Percentiles rank a stretch among this genome's conserved stretches.
phyloP scores from a whole-genome alignment of 1,284 basidiomycete species.

The Ganoderma meredithae region DNA sequence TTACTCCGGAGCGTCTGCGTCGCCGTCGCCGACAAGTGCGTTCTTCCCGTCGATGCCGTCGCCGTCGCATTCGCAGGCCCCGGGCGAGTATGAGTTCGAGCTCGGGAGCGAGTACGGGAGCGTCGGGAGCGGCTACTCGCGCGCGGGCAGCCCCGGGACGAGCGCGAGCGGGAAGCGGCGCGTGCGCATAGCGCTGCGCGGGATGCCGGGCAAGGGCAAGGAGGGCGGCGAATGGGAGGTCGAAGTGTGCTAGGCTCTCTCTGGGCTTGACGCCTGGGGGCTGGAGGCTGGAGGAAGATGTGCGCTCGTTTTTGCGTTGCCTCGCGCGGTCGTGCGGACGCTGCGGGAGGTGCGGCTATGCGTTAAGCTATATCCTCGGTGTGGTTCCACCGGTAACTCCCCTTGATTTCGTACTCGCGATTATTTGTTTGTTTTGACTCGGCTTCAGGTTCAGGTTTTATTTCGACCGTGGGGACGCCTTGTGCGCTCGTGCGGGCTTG shows the following conservation, averaged over 20 bases:
- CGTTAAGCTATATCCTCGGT: slow-evolving; percentile 32
- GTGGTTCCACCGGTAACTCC: slow-evolving; percentile 26
- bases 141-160: slow-evolving; percentile 33
- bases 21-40: slow-evolving; percentile 28
- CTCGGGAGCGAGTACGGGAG: slow-evolving; percentile 38
- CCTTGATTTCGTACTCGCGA: slow-evolving; percentile 10
- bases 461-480: slow-evolving; percentile 1
- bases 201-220: slow-evolving; percentile 61
- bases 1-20: slow-evolving; percentile 37
- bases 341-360: slow-evolving; percentile 29
- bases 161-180: slow-evolving; percentile 45
- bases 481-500: slow-evolving; percentile 3
- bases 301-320: slow-evolving; percentile 4
- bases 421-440: neutral
- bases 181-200: slow-evolving; percentile 70
- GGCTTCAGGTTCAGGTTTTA: neutral
- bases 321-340: slow-evolving; percentile 23
- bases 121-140: slow-evolving; percentile 33
- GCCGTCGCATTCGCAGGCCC: slow-evolving; percentile 37
- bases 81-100: slow-evolving; percentile 37
- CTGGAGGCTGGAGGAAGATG: slow-evolving; percentile 4
- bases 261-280: slow-evolving; percentile 38
- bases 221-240: slow-evolving; percentile 80
- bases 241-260: slow-evolving; percentile 57
- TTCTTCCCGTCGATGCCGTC: slow-evolving; percentile 35